Conservation (phyloP, 2,329 filamentous ascomycete genomes). For the Teratosphaeriaceae sp. region DNA sequence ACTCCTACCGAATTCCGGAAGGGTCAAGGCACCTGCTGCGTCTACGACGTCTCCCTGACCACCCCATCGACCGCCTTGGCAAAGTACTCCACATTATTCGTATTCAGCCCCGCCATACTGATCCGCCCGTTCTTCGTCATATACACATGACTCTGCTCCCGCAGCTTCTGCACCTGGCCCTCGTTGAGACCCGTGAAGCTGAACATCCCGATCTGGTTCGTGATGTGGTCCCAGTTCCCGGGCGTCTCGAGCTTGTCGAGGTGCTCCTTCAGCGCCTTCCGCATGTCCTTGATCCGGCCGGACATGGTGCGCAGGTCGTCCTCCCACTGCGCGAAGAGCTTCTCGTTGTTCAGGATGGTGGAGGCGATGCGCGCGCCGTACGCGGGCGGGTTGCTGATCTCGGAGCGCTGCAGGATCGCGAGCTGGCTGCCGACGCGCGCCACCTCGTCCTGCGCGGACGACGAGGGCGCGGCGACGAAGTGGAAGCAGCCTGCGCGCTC, state of each 20-base stretch:
- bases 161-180: slow-evolving; percentile 84
- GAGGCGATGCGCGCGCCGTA: slow-evolving; percentile 93
- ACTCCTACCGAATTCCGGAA: too few relatives aligned
- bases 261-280: slow-evolving; percentile 88
- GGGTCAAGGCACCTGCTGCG: background rate
- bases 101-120: slow-evolving; percentile 78
- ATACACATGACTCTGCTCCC: slow-evolving; percentile 96
- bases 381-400: slow-evolving; percentile 97
- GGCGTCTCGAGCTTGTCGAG: slow-evolving; percentile 91
- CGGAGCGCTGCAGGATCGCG: slow-evolving; percentile 93
- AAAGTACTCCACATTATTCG: slow-evolving; percentile 69
- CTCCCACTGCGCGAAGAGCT: slow-evolving; percentile 89
- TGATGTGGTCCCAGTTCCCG: slow-evolving; percentile 99
- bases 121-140: slow-evolving; percentile 90
- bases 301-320: too few relatives aligned
- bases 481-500: slow-evolving; percentile 98
- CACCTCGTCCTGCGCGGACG: slow-evolving; percentile 81
- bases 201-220: slow-evolving; percentile 98
- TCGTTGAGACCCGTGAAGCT: slow-evolving; percentile 91
- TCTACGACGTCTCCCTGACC: slow-evolving; percentile 49
- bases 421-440: slow-evolving; percentile 94
- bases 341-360: slow-evolving; percentile 79
- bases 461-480: slow-evolving; percentile 77
- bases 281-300: slow-evolving; percentile 99
- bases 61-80: slow-evolving; percentile 82